A percentile compares a stretch with the other conserved stretches of the same genome.
phyloP scores from a whole-genome alignment of 176 grass and related monocot genomes.

The Oryza nivara region DNA sequence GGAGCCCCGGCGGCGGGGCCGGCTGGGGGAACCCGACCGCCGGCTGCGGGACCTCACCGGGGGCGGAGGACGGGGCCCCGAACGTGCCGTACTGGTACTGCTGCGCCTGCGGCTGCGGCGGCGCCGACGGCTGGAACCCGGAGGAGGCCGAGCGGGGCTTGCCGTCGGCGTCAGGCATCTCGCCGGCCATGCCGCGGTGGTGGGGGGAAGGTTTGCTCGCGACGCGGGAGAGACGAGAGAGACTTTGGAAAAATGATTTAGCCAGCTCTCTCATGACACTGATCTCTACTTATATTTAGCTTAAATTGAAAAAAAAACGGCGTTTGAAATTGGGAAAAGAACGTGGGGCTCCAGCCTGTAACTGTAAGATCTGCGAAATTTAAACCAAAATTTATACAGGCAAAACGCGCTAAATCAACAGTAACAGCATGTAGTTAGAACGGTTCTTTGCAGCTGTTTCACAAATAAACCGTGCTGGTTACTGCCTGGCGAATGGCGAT shows the following conservation, averaged over 20 bases:
- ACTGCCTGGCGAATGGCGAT: neutral
- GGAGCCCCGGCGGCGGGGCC: conserved; percentile 46
- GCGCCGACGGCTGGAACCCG: conserved; percentile 45
- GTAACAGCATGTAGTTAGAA: neutral
- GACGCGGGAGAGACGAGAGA: conserved; percentile 9
- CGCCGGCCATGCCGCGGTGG: conserved; percentile 28
- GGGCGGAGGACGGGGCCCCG: conserved; percentile 36
- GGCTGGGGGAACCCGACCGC: conserved; percentile 83
- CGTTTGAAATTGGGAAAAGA: neutral
- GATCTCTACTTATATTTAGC: neutral
- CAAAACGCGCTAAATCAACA: conserved; percentile 18
- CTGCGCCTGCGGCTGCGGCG: conserved; percentile 29
- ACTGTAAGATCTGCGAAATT: neutral
- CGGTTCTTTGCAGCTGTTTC: neutral
- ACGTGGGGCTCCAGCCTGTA: conserved; percentile 29
- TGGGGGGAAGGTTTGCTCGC: conserved; percentile 1
- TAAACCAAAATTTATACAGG: neutral
- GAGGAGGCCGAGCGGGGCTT: conserved; percentile 38
- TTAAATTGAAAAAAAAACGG: neutral
- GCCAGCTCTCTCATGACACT: neutral
- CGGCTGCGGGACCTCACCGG: conserved; percentile 53
- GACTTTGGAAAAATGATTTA: neutral
- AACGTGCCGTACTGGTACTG: conserved; percentile 89
- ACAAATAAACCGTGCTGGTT: neutral
- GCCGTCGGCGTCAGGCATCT: conserved; percentile 43